A percentile compares a stretch with the other conserved stretches of the same genome.
phyloP scores from a whole-genome alignment of 306 rosid species.

The Castanopsis chinensis region DNA sequence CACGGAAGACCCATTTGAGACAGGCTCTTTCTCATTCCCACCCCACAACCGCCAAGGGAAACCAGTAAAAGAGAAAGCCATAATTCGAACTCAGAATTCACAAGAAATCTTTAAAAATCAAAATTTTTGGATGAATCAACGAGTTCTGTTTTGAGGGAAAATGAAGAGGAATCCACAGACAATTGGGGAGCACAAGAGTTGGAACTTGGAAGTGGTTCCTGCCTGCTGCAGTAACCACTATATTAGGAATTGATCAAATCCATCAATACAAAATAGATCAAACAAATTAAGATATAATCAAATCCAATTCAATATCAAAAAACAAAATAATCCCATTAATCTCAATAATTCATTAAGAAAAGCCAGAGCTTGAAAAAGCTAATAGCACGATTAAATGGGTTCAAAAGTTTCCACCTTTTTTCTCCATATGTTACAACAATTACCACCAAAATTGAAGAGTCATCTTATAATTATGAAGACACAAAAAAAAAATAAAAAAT shows the following conservation, averaged over 20 bases:
- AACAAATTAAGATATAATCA: conserved; percentile 16
- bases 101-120: conserved; percentile 5
- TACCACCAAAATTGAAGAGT: conserved; percentile 18
- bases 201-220: conserved; percentile 50
- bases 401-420: conserved; percentile 24
- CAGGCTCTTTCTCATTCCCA: conserved; percentile 69
- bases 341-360: conserved; percentile 10
- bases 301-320: conserved; percentile 29
- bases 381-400: conserved; percentile 13
- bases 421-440: conserved; percentile 28
- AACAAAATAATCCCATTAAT: conserved; percentile 10
- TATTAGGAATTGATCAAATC: conserved; percentile 45
- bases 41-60: conserved; percentile 73
- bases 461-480: neutral
- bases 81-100: conserved; percentile 26
- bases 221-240: conserved; percentile 77
- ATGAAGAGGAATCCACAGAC: conserved; percentile 23
- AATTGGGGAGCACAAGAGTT: conserved; percentile 25
- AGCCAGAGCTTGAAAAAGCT: neutral
- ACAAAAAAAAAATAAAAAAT: neutral
- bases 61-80: conserved; percentile 78
- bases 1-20: conserved; percentile 41
- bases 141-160: conserved; percentile 12
- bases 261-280: conserved; percentile 19
- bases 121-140: conserved; percentile 6